These are phyloP conservation scores for Primulina tabacum DNA, from an alignment of 257 asterid species.

Conservation along the genomic window DNA sequence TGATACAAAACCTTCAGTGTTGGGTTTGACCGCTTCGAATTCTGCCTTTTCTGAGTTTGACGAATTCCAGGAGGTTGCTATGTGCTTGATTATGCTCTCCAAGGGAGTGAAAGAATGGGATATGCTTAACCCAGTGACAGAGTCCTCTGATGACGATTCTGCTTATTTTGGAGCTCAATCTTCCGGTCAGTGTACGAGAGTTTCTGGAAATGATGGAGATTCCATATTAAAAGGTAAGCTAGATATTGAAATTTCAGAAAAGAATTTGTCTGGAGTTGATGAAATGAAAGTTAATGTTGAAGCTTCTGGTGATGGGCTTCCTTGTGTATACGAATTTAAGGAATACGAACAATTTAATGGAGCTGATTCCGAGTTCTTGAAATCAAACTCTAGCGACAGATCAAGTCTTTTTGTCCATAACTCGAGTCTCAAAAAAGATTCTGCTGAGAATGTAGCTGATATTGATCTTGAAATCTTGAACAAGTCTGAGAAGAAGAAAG, in stretches of 20 bases:
- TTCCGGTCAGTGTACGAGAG: slow-evolving; percentile 19
- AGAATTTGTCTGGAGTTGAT: slow-evolving; percentile 30
- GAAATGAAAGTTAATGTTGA: slow-evolving; percentile 9
- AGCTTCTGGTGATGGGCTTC: slow-evolving; percentile 22
- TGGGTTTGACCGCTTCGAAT: slow-evolving; percentile 30
- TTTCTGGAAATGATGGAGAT: slow-evolving; percentile 21
- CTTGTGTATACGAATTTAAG: slow-evolving; percentile 17
- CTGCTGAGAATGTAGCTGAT: not conserved
- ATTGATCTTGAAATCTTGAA: slow-evolving; percentile 23
- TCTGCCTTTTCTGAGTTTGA: slow-evolving; percentile 36
- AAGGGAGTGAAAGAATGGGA: slow-evolving; percentile 37
- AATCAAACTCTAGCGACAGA: slow-evolving; percentile 26
- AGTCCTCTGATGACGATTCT: slow-evolving; percentile 30
- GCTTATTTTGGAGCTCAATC: slow-evolving; percentile 34
- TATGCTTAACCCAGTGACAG: slow-evolving; percentile 18
- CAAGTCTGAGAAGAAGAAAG: slow-evolving; percentile 19
- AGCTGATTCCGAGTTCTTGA: slow-evolving; percentile 4
- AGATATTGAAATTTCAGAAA: slow-evolving; percentile 21
- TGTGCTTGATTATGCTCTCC: slow-evolving; percentile 69
- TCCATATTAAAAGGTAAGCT: slow-evolving; percentile 14
- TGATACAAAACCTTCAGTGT: slow-evolving; percentile 29
- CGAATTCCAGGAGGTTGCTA: slow-evolving; percentile 52
- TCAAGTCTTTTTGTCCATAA: slow-evolving; percentile 13
- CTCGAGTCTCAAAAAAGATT: slow-evolving; percentile 10
- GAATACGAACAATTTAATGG: slow-evolving; percentile 19